Evolutionary conservation across 2,329 filamentous ascomycete species (phyloP).

Genomic region (Aspergillus sergii): DNA sequence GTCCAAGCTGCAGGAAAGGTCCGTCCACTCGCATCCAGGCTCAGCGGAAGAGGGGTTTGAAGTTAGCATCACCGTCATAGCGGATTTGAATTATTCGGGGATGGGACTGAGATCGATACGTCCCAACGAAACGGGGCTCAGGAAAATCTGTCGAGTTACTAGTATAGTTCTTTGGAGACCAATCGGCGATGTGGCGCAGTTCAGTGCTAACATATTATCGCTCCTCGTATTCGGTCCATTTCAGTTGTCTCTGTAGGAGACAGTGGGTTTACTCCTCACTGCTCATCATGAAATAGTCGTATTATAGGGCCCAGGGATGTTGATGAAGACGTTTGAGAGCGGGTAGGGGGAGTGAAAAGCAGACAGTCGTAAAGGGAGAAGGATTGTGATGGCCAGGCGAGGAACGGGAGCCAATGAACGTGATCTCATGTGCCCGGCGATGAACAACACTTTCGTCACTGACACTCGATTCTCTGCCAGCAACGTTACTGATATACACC

Average conservation of each 20-base stretch:
- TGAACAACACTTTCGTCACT: not conserved
- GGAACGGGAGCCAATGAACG: constrained; percentile 1
- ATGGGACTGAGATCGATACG: not conserved
- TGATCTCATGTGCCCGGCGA: not conserved
- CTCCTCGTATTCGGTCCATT: not conserved
- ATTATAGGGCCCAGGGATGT: not conserved
- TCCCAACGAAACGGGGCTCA: not conserved
- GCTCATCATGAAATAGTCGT: not conserved
- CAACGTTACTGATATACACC: not conserved
- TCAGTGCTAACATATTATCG: not conserved
- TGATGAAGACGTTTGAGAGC: not conserved
- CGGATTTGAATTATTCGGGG: not conserved
- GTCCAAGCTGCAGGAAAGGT: constrained; percentile 2
- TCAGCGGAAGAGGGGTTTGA: constrained; percentile 3
- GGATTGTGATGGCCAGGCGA: not conserved
- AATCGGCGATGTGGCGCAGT: constrained; percentile 5
- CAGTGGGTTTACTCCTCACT: not conserved
- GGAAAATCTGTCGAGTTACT: not conserved
- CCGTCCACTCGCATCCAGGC: constrained; percentile 3
- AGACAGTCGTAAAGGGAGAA: not conserved
- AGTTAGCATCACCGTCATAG: not conserved
- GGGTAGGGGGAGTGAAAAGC: not conserved
- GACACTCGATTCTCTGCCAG: not conserved
- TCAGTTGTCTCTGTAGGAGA: not conserved
- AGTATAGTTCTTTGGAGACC: not conserved